Conservation (phyloP, 306 rosid species). For the Lotus japonicus region DNA sequence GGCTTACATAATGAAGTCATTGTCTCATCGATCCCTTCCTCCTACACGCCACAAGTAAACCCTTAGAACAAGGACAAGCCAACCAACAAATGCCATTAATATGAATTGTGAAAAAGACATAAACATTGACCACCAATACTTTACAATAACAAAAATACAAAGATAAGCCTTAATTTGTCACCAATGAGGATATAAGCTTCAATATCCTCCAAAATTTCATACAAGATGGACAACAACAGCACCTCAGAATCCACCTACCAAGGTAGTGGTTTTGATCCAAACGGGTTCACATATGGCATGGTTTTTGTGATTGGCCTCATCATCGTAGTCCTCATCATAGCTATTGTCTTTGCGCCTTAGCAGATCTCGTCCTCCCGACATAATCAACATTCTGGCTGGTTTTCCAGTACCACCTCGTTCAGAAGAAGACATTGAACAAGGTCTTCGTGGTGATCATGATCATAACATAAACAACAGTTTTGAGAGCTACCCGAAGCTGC, state of each 20-base stretch:
- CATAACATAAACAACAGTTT: slow-evolving; percentile 11
- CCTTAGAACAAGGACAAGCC: slow-evolving; percentile 1
- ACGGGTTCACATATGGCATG: slow-evolving; percentile 4
- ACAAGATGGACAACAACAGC: slow-evolving; percentile 9
- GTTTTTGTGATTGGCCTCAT: not conserved
- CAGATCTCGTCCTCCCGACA: not conserved
- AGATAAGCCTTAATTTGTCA: no score
- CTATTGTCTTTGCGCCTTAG: slow-evolving; percentile 28
- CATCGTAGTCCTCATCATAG: not conserved
- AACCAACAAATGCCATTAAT: not conserved
- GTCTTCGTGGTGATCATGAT: not conserved
- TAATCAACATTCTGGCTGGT: not conserved
- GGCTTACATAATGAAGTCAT: not conserved
- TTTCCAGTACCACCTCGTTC: not conserved
- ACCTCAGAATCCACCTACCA: not conserved
- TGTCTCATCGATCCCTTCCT: not conserved
- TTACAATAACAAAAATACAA: no score
- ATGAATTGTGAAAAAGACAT: slow-evolving; percentile 2
- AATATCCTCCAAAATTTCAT: not conserved
- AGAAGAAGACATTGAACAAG: not conserved
- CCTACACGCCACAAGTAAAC: not conserved
- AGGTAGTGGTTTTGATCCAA: not conserved
- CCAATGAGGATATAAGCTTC: no score
- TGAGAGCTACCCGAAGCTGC: slow-evolving; percentile 20
- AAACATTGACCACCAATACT: slow-evolving; percentile 6